Conservation (phyloP, 768 basidiomycete genomes). For the Termitomyces sp. region DNA sequence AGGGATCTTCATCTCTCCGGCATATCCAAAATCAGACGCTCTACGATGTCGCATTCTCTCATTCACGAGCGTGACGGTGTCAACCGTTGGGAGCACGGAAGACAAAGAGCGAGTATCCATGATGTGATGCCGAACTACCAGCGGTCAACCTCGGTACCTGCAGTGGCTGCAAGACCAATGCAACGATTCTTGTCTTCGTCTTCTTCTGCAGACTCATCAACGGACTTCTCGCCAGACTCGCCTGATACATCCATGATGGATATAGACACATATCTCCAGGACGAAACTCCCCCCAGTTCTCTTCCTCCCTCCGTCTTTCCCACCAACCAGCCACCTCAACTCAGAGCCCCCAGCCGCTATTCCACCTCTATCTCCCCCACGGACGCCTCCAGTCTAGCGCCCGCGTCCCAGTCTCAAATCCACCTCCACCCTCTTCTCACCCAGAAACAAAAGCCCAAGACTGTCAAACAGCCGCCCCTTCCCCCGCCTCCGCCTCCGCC, state of each 20-base stretch:
- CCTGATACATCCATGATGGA: conserved; percentile 7
- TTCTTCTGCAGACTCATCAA: conserved; percentile 5
- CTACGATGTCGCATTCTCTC: background rate
- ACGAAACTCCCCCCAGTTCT: background rate
- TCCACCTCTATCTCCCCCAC: background rate
- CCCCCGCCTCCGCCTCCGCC: background rate
- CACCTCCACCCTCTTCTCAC: conserved; percentile 13
- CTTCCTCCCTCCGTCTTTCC: background rate
- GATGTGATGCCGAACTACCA: background rate
- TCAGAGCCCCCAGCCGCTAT: background rate
- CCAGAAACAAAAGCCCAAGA: conserved; percentile 4
- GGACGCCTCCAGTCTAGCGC: background rate
- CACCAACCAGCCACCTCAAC: background rate
- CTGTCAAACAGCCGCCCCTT: background rate
- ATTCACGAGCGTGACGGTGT: background rate
- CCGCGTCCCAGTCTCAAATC: conserved; percentile 6
- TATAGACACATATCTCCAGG: conserved; percentile 1
- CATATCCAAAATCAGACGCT: background rate
- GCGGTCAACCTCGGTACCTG: background rate
- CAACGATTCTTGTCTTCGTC: background rate
- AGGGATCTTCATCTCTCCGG: background rate
- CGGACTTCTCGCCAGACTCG: background rate
- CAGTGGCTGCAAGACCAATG: background rate
- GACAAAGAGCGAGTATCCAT: conserved; percentile 1
- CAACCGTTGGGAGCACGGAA: conserved; percentile 7